Conservation (phyloP, 2,329 filamentous ascomycete species). For the Xylariaceae sp. region DNA sequence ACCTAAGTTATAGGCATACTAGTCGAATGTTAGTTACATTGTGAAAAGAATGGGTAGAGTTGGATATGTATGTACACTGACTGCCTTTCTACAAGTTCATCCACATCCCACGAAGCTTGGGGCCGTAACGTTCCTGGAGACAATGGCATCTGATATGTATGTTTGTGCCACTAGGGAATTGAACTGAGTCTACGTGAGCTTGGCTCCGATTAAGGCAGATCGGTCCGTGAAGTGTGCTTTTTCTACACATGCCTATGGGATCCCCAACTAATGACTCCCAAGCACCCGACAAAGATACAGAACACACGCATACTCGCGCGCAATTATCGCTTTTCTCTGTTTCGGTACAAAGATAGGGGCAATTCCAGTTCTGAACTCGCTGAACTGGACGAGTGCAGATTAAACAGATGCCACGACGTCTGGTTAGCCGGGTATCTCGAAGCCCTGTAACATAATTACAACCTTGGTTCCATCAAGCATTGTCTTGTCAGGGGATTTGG, state of each 20-base stretch:
- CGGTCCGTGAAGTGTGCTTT: conserved; percentile 36
- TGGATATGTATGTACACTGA: conserved; percentile 23
- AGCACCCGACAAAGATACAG: conserved; percentile 1
- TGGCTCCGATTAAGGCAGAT: conserved; percentile 30
- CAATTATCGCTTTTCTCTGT: conserved; percentile 34
- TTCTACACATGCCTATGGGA: conserved; percentile 32
- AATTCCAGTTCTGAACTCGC: conserved; percentile 37
- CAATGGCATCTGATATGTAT: conserved; percentile 37
- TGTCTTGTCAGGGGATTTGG: not conserved
- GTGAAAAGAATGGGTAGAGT: not conserved
- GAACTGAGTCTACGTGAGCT: conserved; percentile 38
- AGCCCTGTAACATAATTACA: conserved; percentile 41
- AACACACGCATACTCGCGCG: conserved; percentile 32
- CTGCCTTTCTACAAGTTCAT: conserved; percentile 37
- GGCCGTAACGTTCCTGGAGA: conserved; percentile 35
- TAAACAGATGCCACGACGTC: conserved; percentile 34
- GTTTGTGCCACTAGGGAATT: conserved; percentile 37
- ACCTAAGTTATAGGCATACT: conserved; percentile 39
- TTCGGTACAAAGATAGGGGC: conserved; percentile 39
- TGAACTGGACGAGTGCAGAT: conserved; percentile 37
- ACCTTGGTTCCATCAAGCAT: conserved; percentile 40
- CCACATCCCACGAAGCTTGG: conserved; percentile 33
- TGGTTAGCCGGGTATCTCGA: conserved; percentile 36
- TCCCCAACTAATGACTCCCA: conserved; percentile 34
- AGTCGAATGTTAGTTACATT: not conserved